Evolutionary conservation across 306 rosid genomes (phyloP).

Genomic region (Medicago ruthenica): DNA sequence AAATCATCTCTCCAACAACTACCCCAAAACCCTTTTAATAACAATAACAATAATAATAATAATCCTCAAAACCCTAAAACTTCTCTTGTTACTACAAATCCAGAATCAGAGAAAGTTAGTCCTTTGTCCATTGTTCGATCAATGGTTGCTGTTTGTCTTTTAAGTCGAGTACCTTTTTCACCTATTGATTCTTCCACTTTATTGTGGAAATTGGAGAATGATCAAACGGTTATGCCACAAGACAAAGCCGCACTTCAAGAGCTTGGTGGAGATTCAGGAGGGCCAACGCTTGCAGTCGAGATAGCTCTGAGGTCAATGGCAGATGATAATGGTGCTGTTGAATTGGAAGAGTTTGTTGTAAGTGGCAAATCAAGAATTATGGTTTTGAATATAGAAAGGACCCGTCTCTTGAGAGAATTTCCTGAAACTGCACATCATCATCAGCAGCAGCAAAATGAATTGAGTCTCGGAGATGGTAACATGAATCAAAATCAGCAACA

Average conservation of each 20-base stretch:
- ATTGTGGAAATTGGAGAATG: conserved; percentile 84
- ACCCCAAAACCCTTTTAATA: conserved; percentile 1
- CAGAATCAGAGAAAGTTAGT: conserved; percentile 56
- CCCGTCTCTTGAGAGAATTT: conserved; percentile 78
- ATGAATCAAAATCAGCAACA: conserved; percentile 62
- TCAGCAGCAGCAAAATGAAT: conserved; percentile 52
- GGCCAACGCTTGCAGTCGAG: conserved; percentile 83
- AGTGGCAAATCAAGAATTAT: conserved; percentile 88
- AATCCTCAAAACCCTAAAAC: conserved; percentile 39
- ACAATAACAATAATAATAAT: background rate
- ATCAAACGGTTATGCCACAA: conserved; percentile 55
- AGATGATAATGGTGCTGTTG: conserved; percentile 80
- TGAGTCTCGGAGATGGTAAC: conserved; percentile 57
- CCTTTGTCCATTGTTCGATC: conserved; percentile 78
- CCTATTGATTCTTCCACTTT: conserved; percentile 89
- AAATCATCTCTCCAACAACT: conserved; percentile 26
- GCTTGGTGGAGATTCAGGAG: conserved; percentile 87
- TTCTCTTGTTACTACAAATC: conserved; percentile 31
- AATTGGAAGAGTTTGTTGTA: conserved; percentile 88
- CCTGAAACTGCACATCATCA: conserved; percentile 66
- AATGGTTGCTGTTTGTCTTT: conserved; percentile 78
- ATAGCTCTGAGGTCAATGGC: conserved; percentile 93
- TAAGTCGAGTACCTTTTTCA: conserved; percentile 81
- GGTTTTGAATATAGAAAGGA: conserved; percentile 80
- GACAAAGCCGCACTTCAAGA: conserved; percentile 83